Percentiles rank a stretch among this genome's conserved stretches.
These are phyloP conservation scores for Laetiporus sulphureus DNA, from an alignment of 1,284 basidiomycete species.

Conservation along the genomic window DNA sequence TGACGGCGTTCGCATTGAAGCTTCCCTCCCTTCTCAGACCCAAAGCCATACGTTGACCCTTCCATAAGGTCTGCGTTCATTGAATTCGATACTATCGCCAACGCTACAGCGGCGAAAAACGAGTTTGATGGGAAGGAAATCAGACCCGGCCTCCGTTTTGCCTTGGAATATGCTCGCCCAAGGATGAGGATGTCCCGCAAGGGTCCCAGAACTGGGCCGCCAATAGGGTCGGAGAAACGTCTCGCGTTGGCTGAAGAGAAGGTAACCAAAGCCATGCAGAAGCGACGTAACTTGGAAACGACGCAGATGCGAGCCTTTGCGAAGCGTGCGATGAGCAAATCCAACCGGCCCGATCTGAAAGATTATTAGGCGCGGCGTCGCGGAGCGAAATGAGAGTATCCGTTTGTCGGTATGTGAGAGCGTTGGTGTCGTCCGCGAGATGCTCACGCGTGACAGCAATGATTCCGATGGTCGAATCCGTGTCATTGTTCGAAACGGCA, in stretches of 20 bases:
- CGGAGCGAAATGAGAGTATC: no score
- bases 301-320: background rate
- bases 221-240: background rate
- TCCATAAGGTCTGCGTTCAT: constrained; percentile 2
- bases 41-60: background rate
- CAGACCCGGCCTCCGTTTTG: background rate
- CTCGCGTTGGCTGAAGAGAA: background rate
- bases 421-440: no score
- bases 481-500: no score
- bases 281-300: background rate
- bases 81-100: constrained; percentile 2
- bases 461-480: no score
- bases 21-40: background rate
- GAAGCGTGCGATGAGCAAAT: no score
- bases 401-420: no score
- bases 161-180: background rate
- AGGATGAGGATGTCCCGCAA: no score
- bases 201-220: background rate
- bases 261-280: background rate
- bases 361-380: no score
- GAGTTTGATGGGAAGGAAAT: constrained; percentile 2
- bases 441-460: no score
- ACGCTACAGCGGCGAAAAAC: constrained; percentile 4
- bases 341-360: no score
- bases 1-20: background rate